Evolutionary conservation across 2,329 filamentous ascomycete species (phyloP), one percentile per base, ranked within the genome.

Genomic region (Lecanoromycetidae sp.): DNA sequence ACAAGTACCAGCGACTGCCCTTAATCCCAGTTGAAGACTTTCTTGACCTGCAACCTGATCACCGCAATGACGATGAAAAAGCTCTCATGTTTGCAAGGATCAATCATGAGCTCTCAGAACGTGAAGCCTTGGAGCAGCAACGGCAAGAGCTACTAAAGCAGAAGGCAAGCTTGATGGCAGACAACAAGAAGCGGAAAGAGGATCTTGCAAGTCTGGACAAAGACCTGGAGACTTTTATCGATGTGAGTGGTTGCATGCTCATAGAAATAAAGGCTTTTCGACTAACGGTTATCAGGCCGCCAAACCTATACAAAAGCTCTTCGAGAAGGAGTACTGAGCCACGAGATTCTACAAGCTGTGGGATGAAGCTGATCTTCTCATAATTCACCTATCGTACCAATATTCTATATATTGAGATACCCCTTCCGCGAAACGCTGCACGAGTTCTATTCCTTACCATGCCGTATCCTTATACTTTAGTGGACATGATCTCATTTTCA

Each of bases 171-270:
- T 64, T 85, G 51, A 79, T 82, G 52, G 76, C 77, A 27, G 79
- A 83, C 61, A 95, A 95, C 62, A 94, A 93, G 67, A 87, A 87
- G 66, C 77, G 90, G 55, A 94, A 94, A 63, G 88, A 95, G 47
- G 87, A 96, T 58, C 69, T 98, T 40, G 87, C 84, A 17, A 94
- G 84, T 58, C 69, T 98, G 51, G 91, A 98, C 58, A 83, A 84
- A 59, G 87, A 94, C 63, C 70, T 96, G 48, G 91, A 96, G 67
- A 88, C 85, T 59, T 94, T 94, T 60, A 90, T 94, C 58, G 87
- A 93, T 64, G 84, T 86, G 60, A 60, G 82, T 68, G 6, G 5
- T 33, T 9, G 17, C 32, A 13, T 9, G 19, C 8, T 13, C 22
- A 3, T 25, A 3, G 27, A 19, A 40, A 35, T 39, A 35, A 52